Conservation (phyloP, 768 basidiomycete species). For the Termitomyces sp. region DNA sequence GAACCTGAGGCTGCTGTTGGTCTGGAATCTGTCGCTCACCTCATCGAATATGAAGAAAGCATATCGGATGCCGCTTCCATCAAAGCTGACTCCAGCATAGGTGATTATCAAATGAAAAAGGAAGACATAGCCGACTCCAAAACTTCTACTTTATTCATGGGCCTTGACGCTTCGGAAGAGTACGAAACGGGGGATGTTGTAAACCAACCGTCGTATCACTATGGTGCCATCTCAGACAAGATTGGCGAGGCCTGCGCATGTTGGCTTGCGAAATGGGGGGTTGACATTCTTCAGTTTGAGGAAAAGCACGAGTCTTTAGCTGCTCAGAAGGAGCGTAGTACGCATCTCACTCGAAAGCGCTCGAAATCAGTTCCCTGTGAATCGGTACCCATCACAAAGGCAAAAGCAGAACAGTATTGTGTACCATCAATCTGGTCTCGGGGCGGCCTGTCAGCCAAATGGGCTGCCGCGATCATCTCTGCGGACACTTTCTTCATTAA, state of each 20-base stretch:
- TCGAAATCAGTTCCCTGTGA: constrained; percentile 20
- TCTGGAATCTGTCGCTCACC: constrained; percentile 63
- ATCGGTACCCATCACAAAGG: constrained; percentile 3
- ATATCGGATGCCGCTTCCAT: constrained; percentile 8
- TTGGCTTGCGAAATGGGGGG: constrained; percentile 87
- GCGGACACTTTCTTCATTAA: constrained; percentile 80
- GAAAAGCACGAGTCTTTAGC: constrained; percentile 32
- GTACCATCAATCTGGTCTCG: constrained; percentile 69
- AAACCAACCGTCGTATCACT: constrained; percentile 53
- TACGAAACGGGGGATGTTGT: constrained; percentile 15
- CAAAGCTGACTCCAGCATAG: not conserved
- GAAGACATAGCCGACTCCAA: constrained; percentile 3
- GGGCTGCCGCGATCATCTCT: constrained; percentile 72
- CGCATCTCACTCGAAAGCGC: constrained; percentile 18
- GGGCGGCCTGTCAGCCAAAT: constrained; percentile 69
- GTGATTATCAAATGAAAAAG: not conserved
- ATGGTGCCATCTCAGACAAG: constrained; percentile 88
- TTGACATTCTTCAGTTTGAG: constrained; percentile 72
- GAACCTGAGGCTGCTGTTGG: constrained; percentile 68
- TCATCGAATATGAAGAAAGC: constrained; percentile 36
- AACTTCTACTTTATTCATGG: constrained; percentile 7
- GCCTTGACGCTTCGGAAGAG: constrained; percentile 18
- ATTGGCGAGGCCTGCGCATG: constrained; percentile 88
- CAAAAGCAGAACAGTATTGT: constrained; percentile 16
- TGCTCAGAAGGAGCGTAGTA: not conserved